Evolutionary conservation across 2,329 filamentous ascomycete species (phyloP).

Genomic region (Apiospora pterosperma): DNA sequence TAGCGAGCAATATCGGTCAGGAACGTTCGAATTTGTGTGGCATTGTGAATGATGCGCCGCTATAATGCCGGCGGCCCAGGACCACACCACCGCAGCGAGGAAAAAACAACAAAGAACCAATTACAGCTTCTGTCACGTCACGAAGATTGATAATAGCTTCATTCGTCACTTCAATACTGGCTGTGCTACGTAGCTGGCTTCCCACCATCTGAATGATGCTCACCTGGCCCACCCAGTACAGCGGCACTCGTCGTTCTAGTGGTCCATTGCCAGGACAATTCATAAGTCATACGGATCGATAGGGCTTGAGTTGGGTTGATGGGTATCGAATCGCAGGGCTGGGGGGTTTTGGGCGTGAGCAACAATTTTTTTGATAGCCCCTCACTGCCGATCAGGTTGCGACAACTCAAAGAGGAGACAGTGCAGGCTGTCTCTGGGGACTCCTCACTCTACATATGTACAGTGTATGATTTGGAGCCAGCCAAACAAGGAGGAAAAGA

Average conservation of each 20-base stretch:
- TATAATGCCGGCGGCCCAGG: background rate
- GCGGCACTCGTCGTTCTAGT: background rate
- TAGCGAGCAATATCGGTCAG: background rate
- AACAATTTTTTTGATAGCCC: background rate
- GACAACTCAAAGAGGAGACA: background rate
- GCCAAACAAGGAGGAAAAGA: background rate
- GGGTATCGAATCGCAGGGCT: background rate
- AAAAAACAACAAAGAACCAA: background rate
- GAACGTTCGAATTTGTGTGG: background rate
- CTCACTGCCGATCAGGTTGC: background rate
- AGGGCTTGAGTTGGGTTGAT: background rate
- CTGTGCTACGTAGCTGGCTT: background rate
- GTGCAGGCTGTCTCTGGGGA: background rate
- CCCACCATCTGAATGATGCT: background rate
- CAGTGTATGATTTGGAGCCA: background rate
- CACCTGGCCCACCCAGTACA: background rate
- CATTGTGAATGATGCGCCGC: constrained; percentile 2
- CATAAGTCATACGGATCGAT: background rate
- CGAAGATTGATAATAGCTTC: background rate
- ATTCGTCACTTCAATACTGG: background rate
- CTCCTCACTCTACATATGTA: background rate
- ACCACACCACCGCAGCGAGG: background rate
- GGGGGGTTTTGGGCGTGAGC: background rate
- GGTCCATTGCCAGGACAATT: background rate
- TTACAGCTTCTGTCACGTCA: background rate